Evolutionary conservation across 805 yeast species (phyloP).

Genomic region (Barnettozyma sp.): DNA sequence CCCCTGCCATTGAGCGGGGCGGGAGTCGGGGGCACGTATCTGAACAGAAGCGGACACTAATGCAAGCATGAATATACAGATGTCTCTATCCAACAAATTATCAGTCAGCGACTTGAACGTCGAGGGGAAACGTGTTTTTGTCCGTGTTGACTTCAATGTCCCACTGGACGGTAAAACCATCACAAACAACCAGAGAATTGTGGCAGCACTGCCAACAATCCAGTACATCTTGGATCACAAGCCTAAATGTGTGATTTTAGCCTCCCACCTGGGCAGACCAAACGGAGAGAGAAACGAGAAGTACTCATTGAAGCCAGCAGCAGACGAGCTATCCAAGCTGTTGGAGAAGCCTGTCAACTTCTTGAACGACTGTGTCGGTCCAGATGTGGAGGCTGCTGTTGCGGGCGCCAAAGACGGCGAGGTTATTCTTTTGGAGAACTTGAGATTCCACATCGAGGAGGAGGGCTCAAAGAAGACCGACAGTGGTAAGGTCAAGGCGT

Average conservation of each 20-base stretch:
- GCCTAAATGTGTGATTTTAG: constrained; percentile 87
- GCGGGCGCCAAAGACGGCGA: constrained; percentile 69
- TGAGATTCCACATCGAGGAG: constrained; percentile 97
- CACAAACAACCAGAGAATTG: constrained; percentile 99
- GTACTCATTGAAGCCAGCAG: constrained; percentile 91
- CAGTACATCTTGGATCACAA: constrained; percentile 86
- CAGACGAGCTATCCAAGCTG: constrained; percentile 76
- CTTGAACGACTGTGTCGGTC: constrained; percentile 88
- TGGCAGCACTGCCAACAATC: constrained; percentile 98
- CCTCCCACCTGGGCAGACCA: constrained; percentile 99
- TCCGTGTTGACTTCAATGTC: constrained; percentile 95
- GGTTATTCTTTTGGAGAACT: constrained; percentile 89
- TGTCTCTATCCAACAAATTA: constrained; percentile 92
- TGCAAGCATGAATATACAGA: constrained; percentile 26
- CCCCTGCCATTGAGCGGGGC: no score
- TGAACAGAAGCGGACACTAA: no score
- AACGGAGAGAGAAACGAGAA: constrained; percentile 85
- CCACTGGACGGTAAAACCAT: constrained; percentile 93
- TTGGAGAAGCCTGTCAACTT: constrained; percentile 71
- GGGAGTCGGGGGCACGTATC: no score
- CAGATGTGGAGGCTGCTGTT: constrained; percentile 77
- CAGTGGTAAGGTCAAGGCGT: constrained; percentile 92
- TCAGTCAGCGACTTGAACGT: constrained; percentile 87
- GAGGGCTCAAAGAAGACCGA: constrained; percentile 91
- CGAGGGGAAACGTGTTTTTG: constrained; percentile 90